Percentiles rank a stretch among this genome's conserved stretches.
Conservation (phyloP, 2,329 filamentous ascomycete species). For the Paraphaeosphaeria sporulosa region DNA sequence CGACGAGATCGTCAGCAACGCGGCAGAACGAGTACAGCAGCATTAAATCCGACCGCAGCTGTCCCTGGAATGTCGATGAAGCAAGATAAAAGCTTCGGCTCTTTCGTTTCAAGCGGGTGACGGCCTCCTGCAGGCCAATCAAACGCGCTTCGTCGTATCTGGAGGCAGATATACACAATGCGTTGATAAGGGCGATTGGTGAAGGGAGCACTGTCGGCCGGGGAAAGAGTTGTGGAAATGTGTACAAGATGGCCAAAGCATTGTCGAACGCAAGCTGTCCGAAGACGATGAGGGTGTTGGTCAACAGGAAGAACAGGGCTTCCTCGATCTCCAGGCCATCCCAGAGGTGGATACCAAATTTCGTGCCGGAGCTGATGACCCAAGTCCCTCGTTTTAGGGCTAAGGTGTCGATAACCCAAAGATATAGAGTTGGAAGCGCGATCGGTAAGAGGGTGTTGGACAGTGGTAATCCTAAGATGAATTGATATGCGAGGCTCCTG, state of each 20-base stretch:
- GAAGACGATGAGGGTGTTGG: conserved; percentile 74
- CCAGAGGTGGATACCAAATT: conserved; percentile 70
- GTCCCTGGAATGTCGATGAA: conserved; percentile 72
- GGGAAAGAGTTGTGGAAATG: conserved; percentile 67
- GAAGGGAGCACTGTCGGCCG: conserved; percentile 58
- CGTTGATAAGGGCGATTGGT: conserved; percentile 60
- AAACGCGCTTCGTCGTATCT: conserved; percentile 67
- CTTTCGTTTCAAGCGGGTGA: conserved; percentile 66
- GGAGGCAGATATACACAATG: conserved; percentile 57
- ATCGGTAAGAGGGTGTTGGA: conserved; percentile 68
- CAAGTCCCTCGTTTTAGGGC: conserved; percentile 74
- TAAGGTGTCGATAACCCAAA: conserved; percentile 76
- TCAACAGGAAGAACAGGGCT: conserved; percentile 75
- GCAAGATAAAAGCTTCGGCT: conserved; percentile 79
- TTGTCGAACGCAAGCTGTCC: conserved; percentile 75
- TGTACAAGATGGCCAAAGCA: conserved; percentile 69
- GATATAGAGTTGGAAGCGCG: conserved; percentile 69
- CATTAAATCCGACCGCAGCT: conserved; percentile 72
- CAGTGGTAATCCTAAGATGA: conserved; percentile 67
- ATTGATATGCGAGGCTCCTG: conserved; percentile 68
- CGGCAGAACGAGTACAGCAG: conserved; percentile 78
- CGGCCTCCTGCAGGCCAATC: conserved; percentile 65
- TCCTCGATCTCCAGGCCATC: conserved; percentile 75
- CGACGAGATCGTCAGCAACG: conserved; percentile 76
- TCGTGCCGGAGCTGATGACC: conserved; percentile 73